Evolutionary conservation across 352 stramenopile genomes (phyloP).

Genomic region (Sclerospora graminicola): DNA sequence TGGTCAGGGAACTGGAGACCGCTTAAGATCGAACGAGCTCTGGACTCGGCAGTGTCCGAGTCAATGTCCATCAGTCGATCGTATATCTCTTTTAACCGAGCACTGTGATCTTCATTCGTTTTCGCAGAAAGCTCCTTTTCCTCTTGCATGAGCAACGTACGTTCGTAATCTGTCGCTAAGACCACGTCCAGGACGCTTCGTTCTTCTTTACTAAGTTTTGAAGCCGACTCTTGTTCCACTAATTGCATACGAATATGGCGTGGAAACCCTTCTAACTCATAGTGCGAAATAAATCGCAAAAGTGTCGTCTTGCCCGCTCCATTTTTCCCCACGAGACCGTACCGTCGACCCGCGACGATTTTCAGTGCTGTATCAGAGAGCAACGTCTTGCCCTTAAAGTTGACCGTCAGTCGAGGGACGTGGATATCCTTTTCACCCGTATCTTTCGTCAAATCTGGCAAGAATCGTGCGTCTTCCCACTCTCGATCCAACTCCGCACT

Average conservation of each 20-base stretch:
- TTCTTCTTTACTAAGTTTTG: constrained; percentile 66
- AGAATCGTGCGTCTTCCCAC: constrained; percentile 68
- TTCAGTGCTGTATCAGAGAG: constrained; percentile 82
- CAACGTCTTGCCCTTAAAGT: constrained; percentile 87
- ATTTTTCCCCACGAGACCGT: constrained; percentile 92
- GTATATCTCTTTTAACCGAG: constrained; percentile 73
- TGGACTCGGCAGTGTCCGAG: constrained; percentile 83
- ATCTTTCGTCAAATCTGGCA: constrained; percentile 68
- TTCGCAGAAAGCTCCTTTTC: constrained; percentile 86
- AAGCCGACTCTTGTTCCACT: constrained; percentile 91
- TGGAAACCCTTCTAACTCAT: constrained; percentile 95
- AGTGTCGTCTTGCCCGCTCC: constrained; percentile 92
- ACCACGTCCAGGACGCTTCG: constrained; percentile 92
- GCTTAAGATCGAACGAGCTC: constrained; percentile 86
- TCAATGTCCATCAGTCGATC: constrained; percentile 86
- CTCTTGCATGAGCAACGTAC: constrained; percentile 83
- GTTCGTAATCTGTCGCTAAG: constrained; percentile 91
- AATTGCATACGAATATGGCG: constrained; percentile 92
- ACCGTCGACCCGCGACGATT: constrained; percentile 71
- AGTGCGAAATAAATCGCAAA: constrained; percentile 91
- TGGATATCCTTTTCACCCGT: constrained; percentile 84
- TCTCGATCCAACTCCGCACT: constrained; percentile 59
- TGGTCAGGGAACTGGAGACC: constrained; percentile 91
- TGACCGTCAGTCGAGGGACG: constrained; percentile 78
- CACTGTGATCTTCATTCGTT: constrained; percentile 25